Base-by-base conservation (phyloP, 1,284 basidiomycete genomes). In the Tranzscheliella williamsii region DNA sequence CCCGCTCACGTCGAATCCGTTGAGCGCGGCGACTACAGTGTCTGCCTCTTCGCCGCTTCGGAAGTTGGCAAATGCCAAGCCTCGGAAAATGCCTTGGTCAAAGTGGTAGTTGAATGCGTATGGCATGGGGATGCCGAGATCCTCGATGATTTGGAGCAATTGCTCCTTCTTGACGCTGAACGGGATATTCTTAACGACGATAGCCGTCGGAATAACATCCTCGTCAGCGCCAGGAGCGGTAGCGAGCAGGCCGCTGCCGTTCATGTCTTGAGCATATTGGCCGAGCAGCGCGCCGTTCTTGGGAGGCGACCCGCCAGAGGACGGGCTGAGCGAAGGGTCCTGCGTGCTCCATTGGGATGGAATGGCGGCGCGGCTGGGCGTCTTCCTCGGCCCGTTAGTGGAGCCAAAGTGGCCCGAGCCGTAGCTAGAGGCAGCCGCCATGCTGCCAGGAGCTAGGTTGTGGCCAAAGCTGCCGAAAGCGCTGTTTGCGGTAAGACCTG, bases 111-210 rank as follows among this genome's bases (percentile, higher is more conserved):
- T 99, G 85, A 99, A 99, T 18, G 95, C 95, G 78, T 98, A 98
- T n/a, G 95, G 95, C 17, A 93, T 89, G 50, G 94, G 93, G 72
- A 97, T 95, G 26, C 88, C 85, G 56, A 98, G 82, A 56, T 91
- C 95, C 73, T 89, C 86, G 79, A 98, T 98, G 78, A 97, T 92
- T 81, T 89, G 87, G 70, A 98, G 86, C 55, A 98, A 84, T 49
- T 91, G 91, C 81, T 98, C 93, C 75, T 89, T 87, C 81, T 92
- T 91, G 69, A 97, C 91, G 72, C 91, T 92, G 82, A 98, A 97
- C 53, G 93, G 94, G 80, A 97, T 98, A 83, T 97, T 97, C 43
- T 99, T 99, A 81, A 99, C 95, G 75, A 99, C 94, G 74, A 99
- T 97, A 45, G 95, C 94, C 15, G 94, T 98, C 43, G 94, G 94